Percentiles rank a stretch among this genome's conserved stretches.
These are phyloP conservation scores for Coriolopsis trogii DNA, from an alignment of 1,284 basidiomycete genomes.

Conservation along the genomic window DNA sequence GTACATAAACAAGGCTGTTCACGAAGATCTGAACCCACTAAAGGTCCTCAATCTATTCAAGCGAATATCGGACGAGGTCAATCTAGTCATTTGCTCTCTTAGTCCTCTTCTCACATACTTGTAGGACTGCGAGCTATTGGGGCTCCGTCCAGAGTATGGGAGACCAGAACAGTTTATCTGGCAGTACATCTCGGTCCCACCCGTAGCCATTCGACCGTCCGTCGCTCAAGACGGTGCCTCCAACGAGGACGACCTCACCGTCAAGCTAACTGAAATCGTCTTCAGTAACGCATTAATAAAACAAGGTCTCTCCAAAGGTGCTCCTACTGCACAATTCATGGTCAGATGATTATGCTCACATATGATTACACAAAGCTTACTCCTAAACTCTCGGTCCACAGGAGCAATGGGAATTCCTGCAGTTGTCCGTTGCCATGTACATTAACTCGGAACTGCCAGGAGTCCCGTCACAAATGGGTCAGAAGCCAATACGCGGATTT, in stretches of 20 bases:
- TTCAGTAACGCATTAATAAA: slow-evolving; percentile 95
- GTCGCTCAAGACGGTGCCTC: slow-evolving; percentile 97
- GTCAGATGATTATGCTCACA: slow-evolving; percentile 42
- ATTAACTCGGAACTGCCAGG: slow-evolving; percentile 98
- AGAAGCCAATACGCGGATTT: slow-evolving; percentile 95
- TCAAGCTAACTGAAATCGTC: slow-evolving; percentile 97
- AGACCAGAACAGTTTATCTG: slow-evolving; percentile 98
- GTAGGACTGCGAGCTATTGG: slow-evolving; percentile 94
- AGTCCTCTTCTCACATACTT: not conserved
- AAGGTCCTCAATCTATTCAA: slow-evolving; percentile 94
- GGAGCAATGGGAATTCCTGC: slow-evolving; percentile 99
- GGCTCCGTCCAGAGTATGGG: slow-evolving; percentile 87
- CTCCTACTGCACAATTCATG: slow-evolving; percentile 90
- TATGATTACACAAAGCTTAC: slow-evolving; percentile 2
- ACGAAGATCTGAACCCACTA: slow-evolving; percentile 94
- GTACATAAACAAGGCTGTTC: slow-evolving; percentile 87
- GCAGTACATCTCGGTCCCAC: slow-evolving; percentile 99
- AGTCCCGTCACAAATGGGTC: slow-evolving; percentile 80
- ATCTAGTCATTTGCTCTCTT: slow-evolving; percentile 19
- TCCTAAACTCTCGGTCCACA: slow-evolving; percentile 34
- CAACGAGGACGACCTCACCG: slow-evolving; percentile 98
- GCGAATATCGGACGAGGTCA: slow-evolving; percentile 88
- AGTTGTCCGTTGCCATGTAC: slow-evolving; percentile 95
- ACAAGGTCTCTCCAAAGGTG: slow-evolving; percentile 86
- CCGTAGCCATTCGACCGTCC: slow-evolving; percentile 96